Evolutionary conservation across 75 land plant genomes (phyloP).

Genomic region (Pinus taeda): DNA sequence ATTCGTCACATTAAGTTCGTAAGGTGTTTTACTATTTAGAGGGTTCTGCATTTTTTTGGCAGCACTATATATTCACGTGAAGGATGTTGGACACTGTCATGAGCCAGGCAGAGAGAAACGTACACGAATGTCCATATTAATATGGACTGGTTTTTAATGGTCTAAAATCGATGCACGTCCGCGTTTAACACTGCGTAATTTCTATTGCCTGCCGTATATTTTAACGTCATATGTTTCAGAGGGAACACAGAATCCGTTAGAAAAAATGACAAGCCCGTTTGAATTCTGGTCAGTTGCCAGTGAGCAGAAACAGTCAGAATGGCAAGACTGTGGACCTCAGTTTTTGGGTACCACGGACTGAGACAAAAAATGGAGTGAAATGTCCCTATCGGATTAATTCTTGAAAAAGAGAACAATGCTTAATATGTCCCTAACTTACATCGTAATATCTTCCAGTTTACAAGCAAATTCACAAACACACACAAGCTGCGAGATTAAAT

Average conservation of each 20-base stretch:
- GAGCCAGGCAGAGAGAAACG: background rate
- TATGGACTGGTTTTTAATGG: background rate
- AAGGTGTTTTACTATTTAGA: no score
- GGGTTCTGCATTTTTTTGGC: background rate
- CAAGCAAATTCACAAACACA: background rate
- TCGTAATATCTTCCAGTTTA: background rate
- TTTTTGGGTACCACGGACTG: background rate
- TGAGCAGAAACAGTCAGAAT: background rate
- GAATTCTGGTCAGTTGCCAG: background rate
- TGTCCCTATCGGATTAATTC: no score
- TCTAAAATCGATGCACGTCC: background rate
- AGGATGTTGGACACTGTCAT: background rate
- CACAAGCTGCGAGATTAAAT: background rate
- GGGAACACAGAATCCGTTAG: background rate
- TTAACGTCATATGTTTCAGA: background rate
- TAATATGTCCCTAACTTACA: background rate
- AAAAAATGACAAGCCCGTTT: background rate
- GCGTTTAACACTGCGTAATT: background rate
- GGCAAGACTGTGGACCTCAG: background rate
- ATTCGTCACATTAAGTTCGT: no score
- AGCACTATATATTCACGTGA: slow-evolving; percentile 2
- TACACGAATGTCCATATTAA: slow-evolving; percentile 1
- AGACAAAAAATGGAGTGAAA: background rate
- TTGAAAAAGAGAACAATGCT: background rate
- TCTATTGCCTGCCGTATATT: background rate